phyloP scores from a whole-genome alignment of 495 filamentous ascomycete genomes.

The Tuber calosporum region DNA sequence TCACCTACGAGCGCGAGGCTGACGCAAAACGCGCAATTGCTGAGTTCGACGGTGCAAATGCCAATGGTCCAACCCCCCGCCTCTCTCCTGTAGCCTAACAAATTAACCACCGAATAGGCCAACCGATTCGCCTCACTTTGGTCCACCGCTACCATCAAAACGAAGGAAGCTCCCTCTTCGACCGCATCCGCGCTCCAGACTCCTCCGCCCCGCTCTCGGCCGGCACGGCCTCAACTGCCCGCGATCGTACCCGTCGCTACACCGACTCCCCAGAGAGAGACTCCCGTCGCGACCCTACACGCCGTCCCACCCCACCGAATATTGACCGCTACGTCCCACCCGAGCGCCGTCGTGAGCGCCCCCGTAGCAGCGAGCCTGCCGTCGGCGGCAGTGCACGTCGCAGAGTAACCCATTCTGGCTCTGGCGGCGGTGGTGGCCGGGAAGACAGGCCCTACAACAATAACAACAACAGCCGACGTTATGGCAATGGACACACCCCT shows the following conservation, averaged over 20 bases:
- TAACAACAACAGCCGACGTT: not conserved
- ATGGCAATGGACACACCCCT: not conserved
- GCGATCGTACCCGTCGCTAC: slow-evolving; percentile 30
- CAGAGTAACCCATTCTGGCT: slow-evolving; percentile 48
- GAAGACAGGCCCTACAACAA: slow-evolving; percentile 31
- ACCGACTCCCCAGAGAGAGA: slow-evolving; percentile 44
- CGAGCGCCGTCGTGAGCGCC: slow-evolving; percentile 45
- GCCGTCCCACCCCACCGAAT: slow-evolving; percentile 45
- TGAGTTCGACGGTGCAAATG: slow-evolving; percentile 86
- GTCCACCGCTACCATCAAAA: slow-evolving; percentile 46
- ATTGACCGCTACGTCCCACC: slow-evolving; percentile 83
- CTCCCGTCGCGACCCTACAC: slow-evolving; percentile 33
- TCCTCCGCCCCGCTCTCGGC: not conserved
- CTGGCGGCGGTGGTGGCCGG: slow-evolving; percentile 32
- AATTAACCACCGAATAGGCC: slow-evolving; percentile 46
- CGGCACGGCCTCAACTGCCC: not conserved
- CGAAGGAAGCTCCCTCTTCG: slow-evolving; percentile 49
- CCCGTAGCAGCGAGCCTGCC: slow-evolving; percentile 25
- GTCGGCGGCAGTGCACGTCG: slow-evolving; percentile 49
- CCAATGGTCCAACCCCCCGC: slow-evolving; percentile 53
- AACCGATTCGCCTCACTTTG: slow-evolving; percentile 75
- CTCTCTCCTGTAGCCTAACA: not conserved
- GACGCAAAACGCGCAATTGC: slow-evolving; percentile 68
- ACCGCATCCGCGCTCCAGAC: slow-evolving; percentile 57
- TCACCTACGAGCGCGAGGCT: slow-evolving; percentile 62